These are phyloP conservation scores for Diaporthe longicolla DNA, from an alignment of 2,329 filamentous ascomycete species.

Conservation along the genomic window DNA sequence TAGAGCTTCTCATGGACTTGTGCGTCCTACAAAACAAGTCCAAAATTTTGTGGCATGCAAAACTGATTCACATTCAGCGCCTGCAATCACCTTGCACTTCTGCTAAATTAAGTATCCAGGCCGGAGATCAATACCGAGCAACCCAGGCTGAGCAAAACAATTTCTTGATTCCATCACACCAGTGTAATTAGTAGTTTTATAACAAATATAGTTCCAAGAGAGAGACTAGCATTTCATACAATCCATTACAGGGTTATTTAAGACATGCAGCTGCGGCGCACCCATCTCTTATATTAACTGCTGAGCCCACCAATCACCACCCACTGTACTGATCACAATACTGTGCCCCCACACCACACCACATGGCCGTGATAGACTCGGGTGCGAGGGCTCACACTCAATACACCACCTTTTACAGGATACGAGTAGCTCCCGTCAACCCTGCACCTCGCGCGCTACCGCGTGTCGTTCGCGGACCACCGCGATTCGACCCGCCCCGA, in stretches of 20 bases:
- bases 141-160: constrained; percentile 16
- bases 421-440: constrained; percentile 17
- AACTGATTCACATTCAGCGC: not conserved
- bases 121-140: not conserved
- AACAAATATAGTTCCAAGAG: not conserved
- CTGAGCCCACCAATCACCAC: constrained; percentile 14
- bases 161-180: not conserved
- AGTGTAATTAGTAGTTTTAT: not conserved
- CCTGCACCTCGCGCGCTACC: not conserved
- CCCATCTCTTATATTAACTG: not conserved
- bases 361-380: not conserved
- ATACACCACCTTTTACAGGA: constrained; percentile 8
- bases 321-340: constrained; percentile 22
- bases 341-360: constrained; percentile 20
- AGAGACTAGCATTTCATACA: not conserved
- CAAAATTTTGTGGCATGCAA: not conserved
- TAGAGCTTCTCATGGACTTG: not conserved
- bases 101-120: not conserved
- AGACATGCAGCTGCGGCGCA: constrained; percentile 32
- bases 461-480: constrained; percentile 22
- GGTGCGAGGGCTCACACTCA: not conserved
- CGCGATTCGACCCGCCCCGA: constrained; percentile 35
- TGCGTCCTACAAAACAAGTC: not conserved
- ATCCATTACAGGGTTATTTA: constrained; percentile 16
- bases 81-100: not conserved